Evolutionary conservation across 352 stramenopile species (phyloP).

Genomic region (Globisporangium perplexum): DNA sequence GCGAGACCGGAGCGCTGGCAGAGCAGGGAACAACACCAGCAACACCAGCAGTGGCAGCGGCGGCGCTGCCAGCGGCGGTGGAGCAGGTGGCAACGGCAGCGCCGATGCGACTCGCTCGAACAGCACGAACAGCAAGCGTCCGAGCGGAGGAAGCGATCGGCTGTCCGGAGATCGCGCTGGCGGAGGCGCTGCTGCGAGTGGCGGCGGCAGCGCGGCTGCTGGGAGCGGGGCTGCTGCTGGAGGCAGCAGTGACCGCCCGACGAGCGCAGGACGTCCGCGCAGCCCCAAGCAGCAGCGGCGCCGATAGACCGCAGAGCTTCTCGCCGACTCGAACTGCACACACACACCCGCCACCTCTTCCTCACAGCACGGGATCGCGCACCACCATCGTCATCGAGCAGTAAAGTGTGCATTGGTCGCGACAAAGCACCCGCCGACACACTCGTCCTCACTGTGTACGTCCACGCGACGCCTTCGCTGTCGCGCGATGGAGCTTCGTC

Average conservation of each 20-base stretch:
- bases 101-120: slow-evolving; percentile 9
- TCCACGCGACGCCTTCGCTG: not conserved
- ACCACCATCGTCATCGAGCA: not conserved
- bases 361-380: too few relatives aligned
- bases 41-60: not conserved
- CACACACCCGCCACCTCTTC: too few relatives aligned
- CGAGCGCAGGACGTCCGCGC: slow-evolving; percentile 21
- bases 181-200: not conserved
- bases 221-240: not conserved
- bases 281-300: slow-evolving; percentile 48
- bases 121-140: slow-evolving; percentile 11
- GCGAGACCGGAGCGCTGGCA: slow-evolving; percentile 36
- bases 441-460: not conserved
- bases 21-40: slow-evolving; percentile 3
- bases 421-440: too few relatives aligned
- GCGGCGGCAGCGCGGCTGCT: not conserved
- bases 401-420: not conserved
- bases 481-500: not conserved
- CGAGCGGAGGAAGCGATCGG: slow-evolving; percentile 1
- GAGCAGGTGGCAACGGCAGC: not conserved
- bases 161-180: not conserved
- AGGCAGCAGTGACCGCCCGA: slow-evolving; percentile 11
- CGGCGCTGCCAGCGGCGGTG: not conserved
- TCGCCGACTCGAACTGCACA: not conserved
- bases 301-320: slow-evolving; percentile 16